phyloP scores from a whole-genome alignment of 768 basidiomycete genomes.

The Russula sp. region DNA sequence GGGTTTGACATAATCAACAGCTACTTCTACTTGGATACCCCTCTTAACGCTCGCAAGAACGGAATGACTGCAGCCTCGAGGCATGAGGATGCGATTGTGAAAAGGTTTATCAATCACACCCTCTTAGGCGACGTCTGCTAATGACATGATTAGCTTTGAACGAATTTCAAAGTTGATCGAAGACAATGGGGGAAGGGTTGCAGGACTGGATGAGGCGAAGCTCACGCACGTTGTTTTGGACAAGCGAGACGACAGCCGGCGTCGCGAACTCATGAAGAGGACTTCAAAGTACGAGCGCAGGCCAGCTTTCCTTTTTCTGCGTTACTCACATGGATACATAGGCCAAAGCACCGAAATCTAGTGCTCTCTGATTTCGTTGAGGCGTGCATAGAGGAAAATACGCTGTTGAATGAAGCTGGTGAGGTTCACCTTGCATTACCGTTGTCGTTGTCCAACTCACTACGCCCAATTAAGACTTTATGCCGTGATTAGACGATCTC shows the following conservation, averaged over 20 bases:
- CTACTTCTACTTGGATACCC: constrained; percentile 85
- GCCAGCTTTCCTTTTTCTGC: neutral
- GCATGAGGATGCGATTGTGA: constrained; percentile 45
- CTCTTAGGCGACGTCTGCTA: neutral
- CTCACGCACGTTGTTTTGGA: constrained; percentile 85
- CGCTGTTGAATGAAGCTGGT: constrained; percentile 84
- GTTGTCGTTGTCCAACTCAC: neutral
- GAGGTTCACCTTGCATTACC: constrained; percentile 28
- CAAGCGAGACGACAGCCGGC: constrained; percentile 72
- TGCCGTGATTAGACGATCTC: constrained; percentile 5
- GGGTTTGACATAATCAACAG: constrained; percentile 34
- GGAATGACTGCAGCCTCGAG: constrained; percentile 54
- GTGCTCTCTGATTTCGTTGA: constrained; percentile 72
- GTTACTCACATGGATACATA: neutral
- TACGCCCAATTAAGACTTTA: constrained; percentile 5
- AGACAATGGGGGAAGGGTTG: constrained; percentile 69
- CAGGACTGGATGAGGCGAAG: constrained; percentile 64
- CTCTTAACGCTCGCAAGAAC: constrained; percentile 61
- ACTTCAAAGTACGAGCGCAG: constrained; percentile 56
- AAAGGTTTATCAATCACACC: constrained; percentile 41
- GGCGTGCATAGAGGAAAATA: constrained; percentile 77
- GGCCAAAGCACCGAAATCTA: constrained; percentile 76
- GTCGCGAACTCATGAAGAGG: constrained; percentile 60
- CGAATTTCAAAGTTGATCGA: constrained; percentile 47
- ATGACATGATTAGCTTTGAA: constrained; percentile 43